Percentiles rank a stretch among this genome's conserved stretches.
Conservation (phyloP, 192 early-diverging fungal species). For the Coemansia sp. region DNA sequence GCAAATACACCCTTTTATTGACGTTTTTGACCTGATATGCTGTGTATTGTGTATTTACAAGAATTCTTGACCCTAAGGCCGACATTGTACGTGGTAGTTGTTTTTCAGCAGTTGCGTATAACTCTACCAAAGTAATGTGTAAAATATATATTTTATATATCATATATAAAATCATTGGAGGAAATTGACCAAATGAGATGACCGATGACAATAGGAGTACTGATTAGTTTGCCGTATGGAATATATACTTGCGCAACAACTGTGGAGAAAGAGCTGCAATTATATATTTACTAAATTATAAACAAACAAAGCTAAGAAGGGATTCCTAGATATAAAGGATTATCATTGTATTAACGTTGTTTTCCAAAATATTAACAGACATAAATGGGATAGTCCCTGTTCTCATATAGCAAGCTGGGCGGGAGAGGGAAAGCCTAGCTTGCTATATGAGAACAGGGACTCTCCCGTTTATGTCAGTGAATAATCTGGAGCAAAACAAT, state of each 20-base stretch:
- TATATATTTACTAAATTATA: conserved; percentile 5
- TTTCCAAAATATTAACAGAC: conserved; percentile 28
- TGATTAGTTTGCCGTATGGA: too few species aligned
- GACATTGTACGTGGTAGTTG: too few species aligned
- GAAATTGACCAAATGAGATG: not conserved
- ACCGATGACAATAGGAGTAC: not conserved
- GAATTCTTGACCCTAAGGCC: too few species aligned
- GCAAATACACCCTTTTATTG: too few species aligned
- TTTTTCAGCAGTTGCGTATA: too few species aligned
- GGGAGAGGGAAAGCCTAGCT: not conserved
- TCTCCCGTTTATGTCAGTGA: conserved; percentile 29
- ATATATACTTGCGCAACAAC: too few species aligned
- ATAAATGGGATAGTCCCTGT: conserved; percentile 23
- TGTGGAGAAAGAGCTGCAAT: too few species aligned
- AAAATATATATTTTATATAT: not conserved
- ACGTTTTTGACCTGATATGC: too few species aligned
- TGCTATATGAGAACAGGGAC: conserved; percentile 11
- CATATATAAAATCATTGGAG: not conserved
- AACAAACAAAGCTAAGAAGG: conserved; percentile 17
- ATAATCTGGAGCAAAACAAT: conserved; percentile 8
- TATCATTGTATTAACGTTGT: not conserved
- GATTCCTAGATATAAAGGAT: conserved; percentile 24
- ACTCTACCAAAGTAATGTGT: too few species aligned
- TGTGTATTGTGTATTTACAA: too few species aligned
- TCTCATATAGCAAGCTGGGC: not conserved